Evolutionary conservation across 352 stramenopile genomes (phyloP).

Genomic region (Globisporangium mamillatum): DNA sequence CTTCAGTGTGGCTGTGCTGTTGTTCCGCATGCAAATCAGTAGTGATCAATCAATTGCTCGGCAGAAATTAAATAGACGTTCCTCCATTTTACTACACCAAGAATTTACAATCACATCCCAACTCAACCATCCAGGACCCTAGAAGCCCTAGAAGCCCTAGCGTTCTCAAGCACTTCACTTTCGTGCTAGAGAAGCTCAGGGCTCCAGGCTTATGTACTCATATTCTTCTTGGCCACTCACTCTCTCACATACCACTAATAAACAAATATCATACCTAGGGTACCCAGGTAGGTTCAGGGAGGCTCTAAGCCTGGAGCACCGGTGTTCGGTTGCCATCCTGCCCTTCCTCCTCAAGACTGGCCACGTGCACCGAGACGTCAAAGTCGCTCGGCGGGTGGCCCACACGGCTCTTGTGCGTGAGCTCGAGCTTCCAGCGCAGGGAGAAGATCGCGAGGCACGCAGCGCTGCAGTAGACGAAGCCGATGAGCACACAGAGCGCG

Average conservation of each 20-base stretch:
- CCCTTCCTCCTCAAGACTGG: neutral
- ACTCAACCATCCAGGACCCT: neutral
- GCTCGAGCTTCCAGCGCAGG: conserved; percentile 36
- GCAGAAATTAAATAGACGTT: conserved; percentile 8
- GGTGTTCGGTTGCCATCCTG: neutral
- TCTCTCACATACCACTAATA: neutral
- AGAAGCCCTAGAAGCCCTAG: neutral
- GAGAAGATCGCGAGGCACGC: conserved; percentile 43
- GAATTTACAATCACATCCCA: neutral
- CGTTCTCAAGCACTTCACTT: neutral
- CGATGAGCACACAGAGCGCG: conserved; percentile 37
- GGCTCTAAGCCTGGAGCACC: neutral
- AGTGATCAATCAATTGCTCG: no score
- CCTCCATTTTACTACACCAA: neutral
- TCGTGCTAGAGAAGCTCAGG: neutral
- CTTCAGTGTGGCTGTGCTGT: neutral
- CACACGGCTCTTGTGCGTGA: conserved; percentile 4
- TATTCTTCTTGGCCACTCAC: no score
- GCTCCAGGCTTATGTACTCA: neutral
- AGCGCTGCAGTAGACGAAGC: conserved; percentile 45
- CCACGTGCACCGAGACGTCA: neutral
- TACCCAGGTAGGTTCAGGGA: neutral
- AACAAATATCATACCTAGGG: neutral
- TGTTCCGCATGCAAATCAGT: neutral
- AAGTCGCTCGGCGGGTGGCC: conserved; percentile 3